Conservation (phyloP, 164 flowering plant genomes). For the Annona cherimola region DNA sequence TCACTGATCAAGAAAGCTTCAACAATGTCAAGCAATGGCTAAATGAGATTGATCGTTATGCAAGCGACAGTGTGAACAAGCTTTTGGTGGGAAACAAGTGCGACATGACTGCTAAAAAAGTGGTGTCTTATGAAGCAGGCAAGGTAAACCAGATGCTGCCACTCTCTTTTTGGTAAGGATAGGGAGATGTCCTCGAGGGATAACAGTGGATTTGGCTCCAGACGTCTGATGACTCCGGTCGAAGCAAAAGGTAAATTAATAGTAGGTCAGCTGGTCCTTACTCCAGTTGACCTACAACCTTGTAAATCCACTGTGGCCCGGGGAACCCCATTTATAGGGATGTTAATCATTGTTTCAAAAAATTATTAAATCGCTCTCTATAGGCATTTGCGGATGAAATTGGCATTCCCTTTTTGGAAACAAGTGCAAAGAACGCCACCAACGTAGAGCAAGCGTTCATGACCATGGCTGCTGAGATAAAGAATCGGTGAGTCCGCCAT, state of each 20-base stretch:
- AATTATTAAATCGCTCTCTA: neutral
- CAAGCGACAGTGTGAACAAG: constrained; percentile 35
- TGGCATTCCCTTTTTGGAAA: constrained; percentile 36
- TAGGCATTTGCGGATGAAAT: constrained; percentile 39
- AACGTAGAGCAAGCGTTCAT: constrained; percentile 35
- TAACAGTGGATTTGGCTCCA: too few relatives aligned
- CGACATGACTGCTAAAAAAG: constrained; percentile 30
- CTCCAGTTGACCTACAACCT: too few relatives aligned
- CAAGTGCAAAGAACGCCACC: constrained; percentile 34
- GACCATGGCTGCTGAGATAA: constrained; percentile 37
- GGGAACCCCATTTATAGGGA: too few relatives aligned
- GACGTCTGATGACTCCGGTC: too few relatives aligned
- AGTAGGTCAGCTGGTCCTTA: too few relatives aligned
- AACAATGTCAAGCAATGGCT: constrained; percentile 38
- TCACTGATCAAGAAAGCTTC: constrained; percentile 34
- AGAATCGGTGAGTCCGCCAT: constrained; percentile 20
- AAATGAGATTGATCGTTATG: constrained; percentile 35
- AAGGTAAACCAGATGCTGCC: constrained; percentile 16
- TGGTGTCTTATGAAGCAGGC: constrained; percentile 31
- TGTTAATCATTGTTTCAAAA: neutral
- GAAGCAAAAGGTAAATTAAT: too few relatives aligned
- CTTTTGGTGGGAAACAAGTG: constrained; percentile 37
- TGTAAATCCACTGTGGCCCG: too few relatives aligned
- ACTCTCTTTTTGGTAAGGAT: too few relatives aligned
- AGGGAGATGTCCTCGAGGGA: neutral